Percentiles rank a stretch among this genome's conserved stretches.
These are phyloP conservation scores for Suillus plorans DNA, from an alignment of 768 basidiomycete genomes.

Conservation along the genomic window DNA sequence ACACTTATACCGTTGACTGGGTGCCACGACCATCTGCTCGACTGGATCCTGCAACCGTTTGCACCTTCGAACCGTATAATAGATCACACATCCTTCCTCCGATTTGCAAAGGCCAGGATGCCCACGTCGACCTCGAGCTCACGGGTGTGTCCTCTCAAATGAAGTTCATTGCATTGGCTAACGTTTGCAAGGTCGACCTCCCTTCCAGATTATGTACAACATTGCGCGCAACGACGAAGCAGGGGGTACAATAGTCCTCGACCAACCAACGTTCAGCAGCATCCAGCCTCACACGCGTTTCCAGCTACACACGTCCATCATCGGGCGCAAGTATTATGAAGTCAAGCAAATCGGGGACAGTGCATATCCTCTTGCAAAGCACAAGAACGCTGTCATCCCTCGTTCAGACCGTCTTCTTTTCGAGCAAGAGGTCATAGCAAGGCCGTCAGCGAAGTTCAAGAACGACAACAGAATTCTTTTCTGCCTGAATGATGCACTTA, in stretches of 20 bases:
- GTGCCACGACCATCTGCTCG: slow-evolving; percentile 75
- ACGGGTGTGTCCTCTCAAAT: slow-evolving; percentile 46
- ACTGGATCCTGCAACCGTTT: slow-evolving; percentile 58
- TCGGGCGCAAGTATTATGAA: slow-evolving; percentile 86
- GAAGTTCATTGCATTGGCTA: neutral
- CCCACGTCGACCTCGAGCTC: slow-evolving; percentile 83
- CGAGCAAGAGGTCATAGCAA: slow-evolving; percentile 80
- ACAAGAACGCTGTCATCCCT: slow-evolving; percentile 61
- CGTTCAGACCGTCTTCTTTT: slow-evolving; percentile 70
- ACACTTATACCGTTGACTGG: slow-evolving; percentile 73
- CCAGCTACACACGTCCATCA: slow-evolving; percentile 73
- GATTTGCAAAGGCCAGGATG: slow-evolving; percentile 80
- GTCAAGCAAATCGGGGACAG: slow-evolving; percentile 87
- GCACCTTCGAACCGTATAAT: slow-evolving; percentile 61
- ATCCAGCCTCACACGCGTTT: slow-evolving; percentile 79
- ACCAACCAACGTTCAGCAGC: slow-evolving; percentile 81
- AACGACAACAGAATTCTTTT: slow-evolving; percentile 64
- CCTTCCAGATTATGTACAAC: slow-evolving; percentile 92
- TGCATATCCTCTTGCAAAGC: slow-evolving; percentile 76
- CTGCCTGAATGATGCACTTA: slow-evolving; percentile 72
- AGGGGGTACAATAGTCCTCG: slow-evolving; percentile 69
- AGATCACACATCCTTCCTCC: slow-evolving; percentile 73
- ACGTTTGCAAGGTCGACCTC: slow-evolving; percentile 65
- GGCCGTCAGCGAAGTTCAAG: slow-evolving; percentile 81
- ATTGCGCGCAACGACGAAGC: slow-evolving; percentile 67